These are phyloP conservation scores for Streptanthus diversifolius DNA, from an alignment of 345 rosid genomes.

Conservation along the genomic window DNA sequence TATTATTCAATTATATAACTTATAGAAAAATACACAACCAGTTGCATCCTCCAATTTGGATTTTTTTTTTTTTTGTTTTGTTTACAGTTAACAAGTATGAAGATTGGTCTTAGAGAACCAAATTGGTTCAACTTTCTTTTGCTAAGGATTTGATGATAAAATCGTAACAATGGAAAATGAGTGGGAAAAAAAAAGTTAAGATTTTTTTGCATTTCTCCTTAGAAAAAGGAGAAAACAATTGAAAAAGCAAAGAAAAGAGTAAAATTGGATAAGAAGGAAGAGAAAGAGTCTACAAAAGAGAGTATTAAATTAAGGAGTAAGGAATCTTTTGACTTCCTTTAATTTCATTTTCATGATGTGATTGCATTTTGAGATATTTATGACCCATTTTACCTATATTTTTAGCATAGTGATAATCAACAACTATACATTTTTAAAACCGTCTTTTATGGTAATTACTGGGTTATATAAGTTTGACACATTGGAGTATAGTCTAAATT, in stretches of 20 bases:
- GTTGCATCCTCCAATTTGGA: neutral
- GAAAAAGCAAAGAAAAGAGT: constrained; percentile 20
- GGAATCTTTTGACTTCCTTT: constrained; percentile 32
- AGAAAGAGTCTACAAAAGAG: constrained; percentile 17
- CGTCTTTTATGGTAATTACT: neutral
- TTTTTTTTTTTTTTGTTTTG: too few relatives aligned
- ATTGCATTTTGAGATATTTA: neutral
- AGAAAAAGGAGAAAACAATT: constrained; percentile 11
- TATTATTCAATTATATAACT: neutral
- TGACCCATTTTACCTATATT: constrained; percentile 4
- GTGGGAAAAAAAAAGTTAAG: neutral
- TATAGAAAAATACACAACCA: neutral
- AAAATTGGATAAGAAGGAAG: constrained; percentile 23
- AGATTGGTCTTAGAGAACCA: constrained; percentile 8
- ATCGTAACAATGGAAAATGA: neutral
- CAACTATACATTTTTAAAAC: neutral
- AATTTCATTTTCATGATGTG: constrained; percentile 9
- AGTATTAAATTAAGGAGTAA: constrained; percentile 24
- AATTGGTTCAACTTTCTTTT: constrained; percentile 15
- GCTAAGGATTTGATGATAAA: constrained; percentile 5
- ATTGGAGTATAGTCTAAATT: neutral
- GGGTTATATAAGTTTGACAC: neutral
- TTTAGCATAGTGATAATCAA: neutral
- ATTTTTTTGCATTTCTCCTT: neutral
- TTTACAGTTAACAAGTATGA: neutral